These are phyloP conservation scores for Boletus rubescentipes DNA, from an alignment of 768 basidiomycete species.

Conservation along the genomic window DNA sequence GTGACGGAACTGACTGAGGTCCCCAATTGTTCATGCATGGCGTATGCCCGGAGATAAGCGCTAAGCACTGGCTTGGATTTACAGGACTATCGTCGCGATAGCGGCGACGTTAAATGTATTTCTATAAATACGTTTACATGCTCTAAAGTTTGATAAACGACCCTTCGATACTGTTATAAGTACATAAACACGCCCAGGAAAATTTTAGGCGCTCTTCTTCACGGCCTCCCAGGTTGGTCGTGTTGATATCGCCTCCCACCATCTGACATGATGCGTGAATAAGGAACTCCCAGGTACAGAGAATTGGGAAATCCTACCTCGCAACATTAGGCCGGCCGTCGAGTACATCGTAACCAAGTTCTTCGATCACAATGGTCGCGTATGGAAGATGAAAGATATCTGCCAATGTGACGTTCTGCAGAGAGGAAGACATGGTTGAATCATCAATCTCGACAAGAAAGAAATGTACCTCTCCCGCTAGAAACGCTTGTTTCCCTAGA, in stretches of 20 bases:
- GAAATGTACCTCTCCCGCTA: slow-evolving; percentile 52
- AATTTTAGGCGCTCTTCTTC: slow-evolving; percentile 32
- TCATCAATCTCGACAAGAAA: background rate
- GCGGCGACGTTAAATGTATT: background rate
- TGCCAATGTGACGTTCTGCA: slow-evolving; percentile 42
- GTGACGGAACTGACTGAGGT: background rate
- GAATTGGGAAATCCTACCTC: slow-evolving; percentile 15
- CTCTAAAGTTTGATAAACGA: background rate
- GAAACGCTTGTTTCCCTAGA: slow-evolving; percentile 50
- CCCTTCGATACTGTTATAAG: background rate
- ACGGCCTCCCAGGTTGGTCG: slow-evolving; percentile 50
- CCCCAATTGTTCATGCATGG: background rate
- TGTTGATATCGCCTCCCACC: slow-evolving; percentile 50
- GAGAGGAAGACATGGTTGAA: background rate
- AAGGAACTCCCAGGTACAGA: too few species aligned
- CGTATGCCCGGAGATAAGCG: background rate
- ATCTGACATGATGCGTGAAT: slow-evolving; percentile 31
- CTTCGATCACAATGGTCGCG: slow-evolving; percentile 31
- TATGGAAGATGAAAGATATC: slow-evolving; percentile 48
- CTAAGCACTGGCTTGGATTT: background rate
- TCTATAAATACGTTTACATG: background rate
- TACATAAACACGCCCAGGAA: background rate
- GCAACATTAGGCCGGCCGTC: slow-evolving; percentile 26
- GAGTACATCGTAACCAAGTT: slow-evolving; percentile 21
- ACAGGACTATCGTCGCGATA: background rate